Evolutionary conservation across 2,329 filamentous ascomycete species (phyloP).

Genomic region (Fusarium pseudograminearum): DNA sequence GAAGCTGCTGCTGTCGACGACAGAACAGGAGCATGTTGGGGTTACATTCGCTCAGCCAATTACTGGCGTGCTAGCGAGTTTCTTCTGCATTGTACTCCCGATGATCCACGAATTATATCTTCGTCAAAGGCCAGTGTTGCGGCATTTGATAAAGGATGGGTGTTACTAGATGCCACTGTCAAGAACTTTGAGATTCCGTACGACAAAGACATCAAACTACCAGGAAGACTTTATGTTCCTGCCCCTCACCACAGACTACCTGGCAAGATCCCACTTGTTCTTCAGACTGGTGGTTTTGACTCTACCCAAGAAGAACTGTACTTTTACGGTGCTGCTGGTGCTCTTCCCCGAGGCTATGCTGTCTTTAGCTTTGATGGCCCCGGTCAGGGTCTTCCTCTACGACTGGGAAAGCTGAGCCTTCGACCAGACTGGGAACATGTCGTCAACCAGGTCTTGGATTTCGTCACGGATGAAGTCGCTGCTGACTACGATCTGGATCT

Average conservation of each 20-base stretch:
- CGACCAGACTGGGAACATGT: constrained; percentile 57
- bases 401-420: constrained; percentile 46
- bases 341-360: constrained; percentile 54
- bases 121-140: constrained; percentile 3
- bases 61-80: constrained; percentile 55
- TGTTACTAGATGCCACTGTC: constrained; percentile 47
- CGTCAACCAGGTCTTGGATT: constrained; percentile 49
- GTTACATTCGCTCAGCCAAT: constrained; percentile 56
- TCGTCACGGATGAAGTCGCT: constrained; percentile 36
- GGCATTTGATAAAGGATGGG: constrained; percentile 46
- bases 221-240: constrained; percentile 55
- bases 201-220: constrained; percentile 49
- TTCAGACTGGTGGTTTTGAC: constrained; percentile 55
- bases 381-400: constrained; percentile 57
- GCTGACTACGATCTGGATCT: constrained; percentile 53
- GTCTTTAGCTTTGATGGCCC: constrained; percentile 60
- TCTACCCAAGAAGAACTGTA: constrained; percentile 57
- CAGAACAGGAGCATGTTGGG: constrained; percentile 49
- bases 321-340: constrained; percentile 47
- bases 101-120: constrained; percentile 48
- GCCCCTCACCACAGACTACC: constrained; percentile 30
- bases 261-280: constrained; percentile 51
- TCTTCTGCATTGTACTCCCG: constrained; percentile 43
- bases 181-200: constrained; percentile 55
- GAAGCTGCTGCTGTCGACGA: constrained; percentile 51